phyloP scores from a whole-genome alignment of 2,329 filamentous ascomycete species.

The Colletotrichum sp. region DNA sequence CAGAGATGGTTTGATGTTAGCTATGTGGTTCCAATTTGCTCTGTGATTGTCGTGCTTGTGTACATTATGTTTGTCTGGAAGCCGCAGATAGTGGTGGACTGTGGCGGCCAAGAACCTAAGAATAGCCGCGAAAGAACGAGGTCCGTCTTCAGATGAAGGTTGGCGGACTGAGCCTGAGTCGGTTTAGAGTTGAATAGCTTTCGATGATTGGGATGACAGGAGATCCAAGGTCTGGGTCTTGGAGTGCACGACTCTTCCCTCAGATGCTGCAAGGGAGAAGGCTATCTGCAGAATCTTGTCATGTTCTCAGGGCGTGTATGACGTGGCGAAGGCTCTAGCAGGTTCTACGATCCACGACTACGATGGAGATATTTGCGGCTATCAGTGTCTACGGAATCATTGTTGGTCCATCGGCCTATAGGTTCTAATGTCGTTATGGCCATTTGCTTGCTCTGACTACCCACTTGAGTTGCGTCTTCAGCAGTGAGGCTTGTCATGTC shows the following conservation, averaged over 20 bases:
- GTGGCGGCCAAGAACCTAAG: neutral
- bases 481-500: neutral
- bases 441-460: no score
- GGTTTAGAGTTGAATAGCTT: neutral
- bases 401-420: neutral
- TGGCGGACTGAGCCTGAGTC: neutral
- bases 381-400: neutral
- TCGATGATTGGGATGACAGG: neutral
- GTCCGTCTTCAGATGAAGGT: neutral
- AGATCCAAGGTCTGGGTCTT: neutral
- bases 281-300: neutral
- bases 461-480: neutral
- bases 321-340: neutral
- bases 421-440: no score
- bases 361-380: neutral
- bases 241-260: neutral
- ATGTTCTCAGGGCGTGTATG: neutral
- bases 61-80: neutral
- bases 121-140: neutral
- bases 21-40: neutral
- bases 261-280: neutral
- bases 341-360: neutral
- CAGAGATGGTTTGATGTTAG: constrained; percentile 17
- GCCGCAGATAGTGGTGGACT: neutral
- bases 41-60: neutral